Evolutionary conservation across 371 early-diverging fungal species (phyloP), one percentile per base, ranked within the genome.

Genomic region (Conidiobolus coronatus): DNA sequence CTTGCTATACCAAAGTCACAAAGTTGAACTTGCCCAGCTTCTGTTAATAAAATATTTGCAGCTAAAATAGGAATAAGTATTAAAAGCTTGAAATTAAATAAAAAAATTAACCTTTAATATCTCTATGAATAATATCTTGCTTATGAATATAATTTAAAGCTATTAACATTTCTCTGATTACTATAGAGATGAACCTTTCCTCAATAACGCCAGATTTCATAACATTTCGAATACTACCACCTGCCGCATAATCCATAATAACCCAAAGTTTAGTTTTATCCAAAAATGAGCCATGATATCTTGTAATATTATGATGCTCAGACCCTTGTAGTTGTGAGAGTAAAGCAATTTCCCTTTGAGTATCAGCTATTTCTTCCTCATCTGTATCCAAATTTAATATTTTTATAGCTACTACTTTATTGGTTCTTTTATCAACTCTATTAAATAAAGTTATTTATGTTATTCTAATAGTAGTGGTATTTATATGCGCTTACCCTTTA

Each of bases 241-340:
- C 95, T 5, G 78, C 88, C 2, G 92, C 93, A 68, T 82, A 91
- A 51, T 93, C 94, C 92, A 96, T 93, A 48, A 95, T 77, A 51
- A 96, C 82, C 94, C 97, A 96, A 35, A 96, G 68, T 50, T 87
- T 86, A 13, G 87, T 86, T 20, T 80, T 86, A 48, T 84, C 74
- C 23, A 97, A 63, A 45, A 85, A 80, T 33, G 84, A 79, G 29
- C 86, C 91, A 62, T 88, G 82, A 59, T 95, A 95, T 42, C 81
- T 79, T 0, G 91, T 91, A 48, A 93, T 90, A 56, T 86, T 79
- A 43, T 79, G 76, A 14, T 88, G 86, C 52, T 81, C 78, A 40
- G 81, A 77, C 48, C 71, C 69, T 35, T 71, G 77, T 39, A 84
- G 66, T 53, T 84, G 84, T 2, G 87, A 81, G 3, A 97, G 67